Conservation (phyloP, 2,329 filamentous ascomycete genomes). For the Pseudogymnoascus destructans region DNA sequence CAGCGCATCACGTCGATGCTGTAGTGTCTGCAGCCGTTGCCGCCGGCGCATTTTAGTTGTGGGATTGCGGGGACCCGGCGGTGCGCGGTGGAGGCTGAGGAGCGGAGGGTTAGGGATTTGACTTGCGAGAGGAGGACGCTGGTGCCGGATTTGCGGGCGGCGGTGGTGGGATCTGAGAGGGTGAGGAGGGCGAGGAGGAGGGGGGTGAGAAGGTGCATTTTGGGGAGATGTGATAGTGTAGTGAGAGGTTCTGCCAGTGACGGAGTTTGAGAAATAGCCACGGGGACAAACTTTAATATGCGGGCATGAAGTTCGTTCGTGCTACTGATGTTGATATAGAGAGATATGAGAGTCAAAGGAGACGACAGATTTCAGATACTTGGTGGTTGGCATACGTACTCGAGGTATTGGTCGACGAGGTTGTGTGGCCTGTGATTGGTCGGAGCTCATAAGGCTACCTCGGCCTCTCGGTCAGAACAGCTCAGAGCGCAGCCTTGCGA, state of each 20-base stretch:
- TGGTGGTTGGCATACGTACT: background rate
- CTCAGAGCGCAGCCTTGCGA: background rate
- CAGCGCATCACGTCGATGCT: slow-evolving; percentile 75
- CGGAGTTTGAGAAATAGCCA: background rate
- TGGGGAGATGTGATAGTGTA: background rate
- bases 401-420: background rate
- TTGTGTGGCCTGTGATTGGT: background rate
- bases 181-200: slow-evolving; percentile 17
- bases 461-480: background rate
- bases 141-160: slow-evolving; percentile 24
- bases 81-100: slow-evolving; percentile 53
- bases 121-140: slow-evolving; percentile 54
- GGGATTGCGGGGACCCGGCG: slow-evolving; percentile 66
- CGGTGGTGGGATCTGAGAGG: slow-evolving; percentile 22
- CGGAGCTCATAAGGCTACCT: background rate
- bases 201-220: slow-evolving; percentile 16
- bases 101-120: slow-evolving; percentile 63
- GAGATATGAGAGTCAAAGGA: background rate
- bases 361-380: background rate
- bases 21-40: slow-evolving; percentile 53
- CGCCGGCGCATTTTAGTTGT: slow-evolving; percentile 64
- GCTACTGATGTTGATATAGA: background rate
- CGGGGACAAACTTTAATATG: background rate
- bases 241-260: background rate
- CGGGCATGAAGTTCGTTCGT: background rate